Percentiles rank a stretch among this genome's conserved stretches.
These are phyloP conservation scores for Leccinum fuscescens DNA, from an alignment of 1,284 basidiomycete species.

Conservation along the genomic window DNA sequence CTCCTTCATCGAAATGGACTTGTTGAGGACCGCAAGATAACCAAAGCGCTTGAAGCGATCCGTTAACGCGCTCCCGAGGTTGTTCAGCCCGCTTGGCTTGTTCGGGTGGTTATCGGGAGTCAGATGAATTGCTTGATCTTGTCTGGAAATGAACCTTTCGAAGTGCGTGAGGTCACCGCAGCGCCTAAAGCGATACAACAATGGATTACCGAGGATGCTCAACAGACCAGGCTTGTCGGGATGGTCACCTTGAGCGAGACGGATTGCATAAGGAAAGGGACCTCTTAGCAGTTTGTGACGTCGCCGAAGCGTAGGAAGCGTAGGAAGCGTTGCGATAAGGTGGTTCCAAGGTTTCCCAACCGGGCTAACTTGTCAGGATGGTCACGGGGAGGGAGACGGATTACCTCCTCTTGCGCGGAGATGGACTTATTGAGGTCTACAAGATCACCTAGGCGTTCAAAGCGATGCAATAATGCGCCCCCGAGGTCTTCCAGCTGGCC, in stretches of 20 bases:
- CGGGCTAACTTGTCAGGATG: not conserved
- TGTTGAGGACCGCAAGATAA: not conserved
- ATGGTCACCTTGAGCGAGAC: not conserved
- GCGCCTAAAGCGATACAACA: not conserved
- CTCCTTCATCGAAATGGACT: not conserved
- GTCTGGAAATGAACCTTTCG: not conserved
- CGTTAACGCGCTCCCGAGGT: not conserved
- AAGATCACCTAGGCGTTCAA: not conserved
- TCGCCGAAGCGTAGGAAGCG: too few relatives aligned
- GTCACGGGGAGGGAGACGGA: not conserved
- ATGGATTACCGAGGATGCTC: not conserved
- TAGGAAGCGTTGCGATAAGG: not conserved
- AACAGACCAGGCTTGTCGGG: not conserved
- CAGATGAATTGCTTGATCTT: not conserved
- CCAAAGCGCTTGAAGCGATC: not conserved
- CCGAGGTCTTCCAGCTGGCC: not conserved
- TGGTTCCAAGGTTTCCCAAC: not conserved
- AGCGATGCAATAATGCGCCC: not conserved
- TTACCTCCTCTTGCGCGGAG: not conserved
- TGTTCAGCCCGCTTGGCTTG: not conserved
- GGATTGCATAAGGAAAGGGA: not conserved
- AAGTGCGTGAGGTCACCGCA: not conserved
- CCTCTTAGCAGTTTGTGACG: not conserved
- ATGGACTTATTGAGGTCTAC: not conserved
- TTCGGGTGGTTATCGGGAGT: not conserved